Evolutionary conservation across 225 moss, liverwort and hornwort genomes (phyloP).

Genomic region (Asterella californica): DNA sequence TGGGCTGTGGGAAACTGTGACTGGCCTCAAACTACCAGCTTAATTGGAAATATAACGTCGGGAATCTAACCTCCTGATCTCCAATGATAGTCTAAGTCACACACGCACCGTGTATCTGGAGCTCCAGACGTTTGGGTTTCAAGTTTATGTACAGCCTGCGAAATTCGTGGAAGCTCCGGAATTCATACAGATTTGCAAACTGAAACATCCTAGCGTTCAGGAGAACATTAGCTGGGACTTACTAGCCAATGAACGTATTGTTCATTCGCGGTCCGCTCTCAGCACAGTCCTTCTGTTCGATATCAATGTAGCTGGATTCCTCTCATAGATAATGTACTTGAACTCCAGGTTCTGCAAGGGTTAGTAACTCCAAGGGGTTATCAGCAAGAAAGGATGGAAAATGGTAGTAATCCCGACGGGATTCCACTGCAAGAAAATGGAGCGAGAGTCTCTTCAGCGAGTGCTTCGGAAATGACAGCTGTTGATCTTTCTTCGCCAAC

Average conservation of each 20-base stretch:
- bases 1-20: constrained; percentile 2
- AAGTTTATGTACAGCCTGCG: background rate
- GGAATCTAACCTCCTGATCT: background rate
- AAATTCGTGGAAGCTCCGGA: background rate
- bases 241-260: background rate
- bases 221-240: background rate
- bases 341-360: constrained; percentile 8
- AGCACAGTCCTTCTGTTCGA: background rate
- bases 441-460: constrained; percentile 21
- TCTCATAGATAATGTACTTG: background rate
- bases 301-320: background rate
- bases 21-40: background rate
- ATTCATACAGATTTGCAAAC: background rate
- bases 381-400: constrained; percentile 55
- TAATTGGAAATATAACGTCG: background rate
- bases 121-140: background rate
- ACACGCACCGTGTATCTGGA: background rate
- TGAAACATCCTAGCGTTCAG: background rate
- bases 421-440: constrained; percentile 47
- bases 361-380: constrained; percentile 1
- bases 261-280: background rate
- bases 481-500: constrained; percentile 79
- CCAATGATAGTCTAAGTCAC: background rate
- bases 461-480: constrained; percentile 59
- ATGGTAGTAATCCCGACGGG: constrained; percentile 47